Conservation (phyloP, 2,329 filamentous ascomycete genomes). For the Beauveria australis region DNA sequence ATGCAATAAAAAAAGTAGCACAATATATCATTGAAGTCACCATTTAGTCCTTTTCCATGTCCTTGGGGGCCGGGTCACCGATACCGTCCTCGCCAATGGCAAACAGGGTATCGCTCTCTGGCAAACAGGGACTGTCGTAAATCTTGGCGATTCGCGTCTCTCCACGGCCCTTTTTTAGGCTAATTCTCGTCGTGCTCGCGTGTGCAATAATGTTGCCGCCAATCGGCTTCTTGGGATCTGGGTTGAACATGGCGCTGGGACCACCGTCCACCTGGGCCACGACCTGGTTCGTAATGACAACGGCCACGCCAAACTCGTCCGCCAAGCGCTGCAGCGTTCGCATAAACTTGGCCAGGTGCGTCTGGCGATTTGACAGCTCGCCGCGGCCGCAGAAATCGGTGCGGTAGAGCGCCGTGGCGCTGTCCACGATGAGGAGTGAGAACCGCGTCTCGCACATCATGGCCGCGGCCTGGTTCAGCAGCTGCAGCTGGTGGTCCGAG, state of each 20-base stretch:
- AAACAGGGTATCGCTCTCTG: constrained; percentile 93
- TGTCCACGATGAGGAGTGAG: constrained; percentile 91
- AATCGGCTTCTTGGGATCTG: constrained; percentile 97
- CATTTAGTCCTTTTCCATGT: constrained; percentile 70
- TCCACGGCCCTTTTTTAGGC: constrained; percentile 87
- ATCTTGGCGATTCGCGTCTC: constrained; percentile 99
- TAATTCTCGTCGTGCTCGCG: constrained; percentile 88
- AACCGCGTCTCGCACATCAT: constrained; percentile 99
- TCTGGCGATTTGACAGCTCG: constrained; percentile 89
- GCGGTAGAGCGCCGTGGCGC: constrained; percentile 87
- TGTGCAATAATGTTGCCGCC: constrained; percentile 98
- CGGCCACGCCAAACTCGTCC: constrained; percentile 87
- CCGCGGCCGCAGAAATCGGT: constrained; percentile 97
- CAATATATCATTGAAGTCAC: constrained; percentile 14
- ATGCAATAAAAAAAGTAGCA: constrained; percentile 18
- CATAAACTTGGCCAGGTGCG: constrained; percentile 83
- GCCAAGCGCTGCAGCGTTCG: constrained; percentile 70
- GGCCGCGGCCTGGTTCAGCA: constrained; percentile 86
- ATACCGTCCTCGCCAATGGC: constrained; percentile 97
- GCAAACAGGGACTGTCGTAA: constrained; percentile 94
- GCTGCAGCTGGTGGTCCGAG: constrained; percentile 91
- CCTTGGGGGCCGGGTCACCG: constrained; percentile 90
- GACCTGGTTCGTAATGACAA: constrained; percentile 98
- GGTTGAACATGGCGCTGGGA: constrained; percentile 96
- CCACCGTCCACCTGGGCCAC: constrained; percentile 97